Conservation (phyloP, 2,329 filamentous ascomycete genomes). For the Phyllosticta ampelicida region DNA sequence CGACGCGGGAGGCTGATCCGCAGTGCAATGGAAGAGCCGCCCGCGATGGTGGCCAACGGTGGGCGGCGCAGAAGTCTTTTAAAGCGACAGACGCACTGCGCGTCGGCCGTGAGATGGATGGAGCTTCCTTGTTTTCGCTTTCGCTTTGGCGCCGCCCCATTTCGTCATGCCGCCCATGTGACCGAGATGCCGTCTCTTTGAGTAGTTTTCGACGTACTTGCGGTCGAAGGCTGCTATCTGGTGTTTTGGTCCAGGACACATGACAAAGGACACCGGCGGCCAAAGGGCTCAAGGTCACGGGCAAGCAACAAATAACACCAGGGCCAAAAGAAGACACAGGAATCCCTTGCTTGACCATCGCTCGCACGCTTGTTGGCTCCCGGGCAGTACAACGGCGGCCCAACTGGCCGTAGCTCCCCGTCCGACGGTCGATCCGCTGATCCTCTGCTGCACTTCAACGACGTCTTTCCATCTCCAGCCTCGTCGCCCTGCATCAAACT, state of each 20-base stretch:
- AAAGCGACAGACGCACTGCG: too few species aligned
- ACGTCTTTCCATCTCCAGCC: not conserved
- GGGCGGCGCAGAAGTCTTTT: not conserved
- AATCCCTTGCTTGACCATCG: too few species aligned
- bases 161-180: not conserved
- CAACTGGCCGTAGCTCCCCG: slow-evolving; percentile 7
- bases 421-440: not conserved
- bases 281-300: too few species aligned
- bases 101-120: not conserved
- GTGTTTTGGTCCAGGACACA: too few species aligned
- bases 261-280: too few species aligned
- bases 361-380: too few species aligned
- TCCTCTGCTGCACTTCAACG: not conserved
- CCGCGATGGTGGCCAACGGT: not conserved
- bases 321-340: too few species aligned
- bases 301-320: too few species aligned
- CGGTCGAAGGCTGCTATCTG: not conserved
- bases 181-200: not conserved
- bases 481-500: not conserved
- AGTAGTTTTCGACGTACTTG: not conserved
- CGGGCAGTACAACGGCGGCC: not conserved
- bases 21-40: not conserved
- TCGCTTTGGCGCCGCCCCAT: not conserved
- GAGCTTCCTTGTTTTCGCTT: not conserved
- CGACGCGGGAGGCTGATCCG: not conserved